These are phyloP conservation scores for Leucosporidium creatinivorum DNA, from an alignment of 768 basidiomycete genomes.

Conservation along the genomic window DNA sequence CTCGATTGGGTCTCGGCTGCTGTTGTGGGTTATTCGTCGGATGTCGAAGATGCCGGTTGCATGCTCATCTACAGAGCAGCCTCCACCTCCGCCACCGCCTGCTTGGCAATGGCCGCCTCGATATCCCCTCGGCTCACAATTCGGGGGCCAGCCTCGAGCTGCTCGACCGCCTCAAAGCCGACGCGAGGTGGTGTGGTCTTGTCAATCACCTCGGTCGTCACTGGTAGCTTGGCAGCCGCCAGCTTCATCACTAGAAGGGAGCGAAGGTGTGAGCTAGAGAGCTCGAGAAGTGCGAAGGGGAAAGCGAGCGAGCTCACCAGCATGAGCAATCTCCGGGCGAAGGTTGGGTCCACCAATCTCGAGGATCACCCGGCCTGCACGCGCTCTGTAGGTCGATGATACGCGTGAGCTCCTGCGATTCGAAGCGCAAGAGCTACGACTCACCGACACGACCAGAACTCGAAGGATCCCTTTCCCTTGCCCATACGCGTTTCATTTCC, in stretches of 20 bases:
- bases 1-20: background rate
- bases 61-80: background rate
- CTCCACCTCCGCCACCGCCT: background rate
- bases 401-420: background rate
- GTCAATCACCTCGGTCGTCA: slow-evolving; percentile 77
- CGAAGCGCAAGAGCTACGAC: background rate
- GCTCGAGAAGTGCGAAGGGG: background rate
- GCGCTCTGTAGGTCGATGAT: slow-evolving; percentile 53
- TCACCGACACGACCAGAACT: slow-evolving; percentile 90
- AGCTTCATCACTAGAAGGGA: slow-evolving; percentile 64
- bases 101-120: slow-evolving; percentile 6
- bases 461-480: slow-evolving; percentile 96
- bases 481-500: slow-evolving; percentile 99
- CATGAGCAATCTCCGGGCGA: slow-evolving; percentile 83
- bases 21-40: background rate
- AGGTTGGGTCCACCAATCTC: slow-evolving; percentile 87
- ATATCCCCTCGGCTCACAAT: slow-evolving; percentile 16
- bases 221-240: slow-evolving; percentile 80
- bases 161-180: slow-evolving; percentile 16
- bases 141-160: slow-evolving; percentile 5
- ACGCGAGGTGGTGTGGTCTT: slow-evolving; percentile 58
- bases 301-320: slow-evolving; percentile 51
- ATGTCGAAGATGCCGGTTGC: background rate
- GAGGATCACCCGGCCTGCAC: slow-evolving; percentile 81
- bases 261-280: background rate